A percentile compares a stretch with the other conserved stretches of the same genome.
These are phyloP conservation scores for Alternaria incomplexa DNA, from an alignment of 2,329 filamentous ascomycete genomes.

Conservation along the genomic window DNA sequence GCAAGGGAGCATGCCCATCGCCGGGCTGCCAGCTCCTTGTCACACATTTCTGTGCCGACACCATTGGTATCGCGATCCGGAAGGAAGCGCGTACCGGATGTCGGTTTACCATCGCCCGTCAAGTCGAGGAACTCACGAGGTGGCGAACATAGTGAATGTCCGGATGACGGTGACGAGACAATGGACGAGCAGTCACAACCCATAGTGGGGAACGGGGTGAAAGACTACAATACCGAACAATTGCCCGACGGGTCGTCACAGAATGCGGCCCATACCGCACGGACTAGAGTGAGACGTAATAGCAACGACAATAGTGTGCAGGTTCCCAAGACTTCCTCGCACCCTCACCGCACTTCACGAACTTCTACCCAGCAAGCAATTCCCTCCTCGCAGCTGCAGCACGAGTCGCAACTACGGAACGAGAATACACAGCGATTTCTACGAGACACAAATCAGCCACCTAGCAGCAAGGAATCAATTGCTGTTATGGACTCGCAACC, in stretches of 20 bases:
- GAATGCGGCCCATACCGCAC: constrained; percentile 20
- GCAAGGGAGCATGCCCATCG: constrained; percentile 29
- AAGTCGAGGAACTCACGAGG: constrained; percentile 6
- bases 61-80: constrained; percentile 15
- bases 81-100: constrained; percentile 23
- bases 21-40: constrained; percentile 30
- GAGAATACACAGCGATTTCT: constrained; percentile 23
- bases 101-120: constrained; percentile 36
- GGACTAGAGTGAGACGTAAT: constrained; percentile 17
- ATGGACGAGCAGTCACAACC: constrained; percentile 27
- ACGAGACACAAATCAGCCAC: constrained; percentile 18
- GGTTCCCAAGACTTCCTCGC: constrained; percentile 48
- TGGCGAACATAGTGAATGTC: constrained; percentile 8
- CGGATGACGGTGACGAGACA: constrained; percentile 32
- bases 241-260: constrained; percentile 44
- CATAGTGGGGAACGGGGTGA: constrained; percentile 12
- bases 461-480: constrained; percentile 44
- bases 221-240: constrained; percentile 25
- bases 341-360: constrained; percentile 31
- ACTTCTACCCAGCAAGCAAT: constrained; percentile 26
- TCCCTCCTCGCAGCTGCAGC: constrained; percentile 30
- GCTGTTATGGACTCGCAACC: constrained; percentile 57
- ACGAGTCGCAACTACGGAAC: constrained; percentile 23
- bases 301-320: constrained; percentile 33
- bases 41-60: constrained; percentile 36